Evolutionary conservation across 257 asterid species (phyloP), one percentile per base, ranked within the genome.

Genomic region (Cynanchum wilfordii): DNA sequence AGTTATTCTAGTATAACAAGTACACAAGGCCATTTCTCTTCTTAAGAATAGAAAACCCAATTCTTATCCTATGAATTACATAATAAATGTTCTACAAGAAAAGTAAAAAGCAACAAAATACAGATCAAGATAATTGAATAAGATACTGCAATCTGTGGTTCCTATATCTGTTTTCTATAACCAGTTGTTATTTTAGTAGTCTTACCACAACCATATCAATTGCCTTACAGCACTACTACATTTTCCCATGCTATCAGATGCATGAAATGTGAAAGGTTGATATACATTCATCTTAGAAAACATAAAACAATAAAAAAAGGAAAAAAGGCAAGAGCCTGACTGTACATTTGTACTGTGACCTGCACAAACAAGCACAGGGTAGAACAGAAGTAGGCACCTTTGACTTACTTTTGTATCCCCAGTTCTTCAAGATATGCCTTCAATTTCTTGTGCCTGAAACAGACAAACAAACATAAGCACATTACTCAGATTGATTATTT

Each of bases 391-490:
- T 13, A 51, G 36, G 67, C 75, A 58, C 75, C 79, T 75, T 72
- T 73, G 70, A 86, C 96, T 85, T 86, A 92, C 99, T 80, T 87
- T 67, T 87, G 86, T 65, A 86, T 77, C 77, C 96, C 95, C 72
- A 92, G 85, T 79, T 90, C 96, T 76, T 84, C 81, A 84, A 77
- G 79, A 86, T 96, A 88, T 64, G 81, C 86, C 86, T 84, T 84
- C 75, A 95, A 76, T 80, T 88, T 95, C 72, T 78, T 79, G 73
- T 92, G 97, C 87, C 99, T 95, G 88, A 72, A 83, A 78, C 56
- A 83, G 68, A 40, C 68, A 71, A 57, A 66, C 70, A 69, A 70
- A 42, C 47, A 69, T 77, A 75, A 80, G 71, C 38, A 72, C 44
- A 73, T 19, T 69, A 66, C 69, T 62, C 38, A 80, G 44, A 29